Evolutionary conservation across 352 stramenopile genomes (phyloP).

Genomic region (Globisporangium lucens): DNA sequence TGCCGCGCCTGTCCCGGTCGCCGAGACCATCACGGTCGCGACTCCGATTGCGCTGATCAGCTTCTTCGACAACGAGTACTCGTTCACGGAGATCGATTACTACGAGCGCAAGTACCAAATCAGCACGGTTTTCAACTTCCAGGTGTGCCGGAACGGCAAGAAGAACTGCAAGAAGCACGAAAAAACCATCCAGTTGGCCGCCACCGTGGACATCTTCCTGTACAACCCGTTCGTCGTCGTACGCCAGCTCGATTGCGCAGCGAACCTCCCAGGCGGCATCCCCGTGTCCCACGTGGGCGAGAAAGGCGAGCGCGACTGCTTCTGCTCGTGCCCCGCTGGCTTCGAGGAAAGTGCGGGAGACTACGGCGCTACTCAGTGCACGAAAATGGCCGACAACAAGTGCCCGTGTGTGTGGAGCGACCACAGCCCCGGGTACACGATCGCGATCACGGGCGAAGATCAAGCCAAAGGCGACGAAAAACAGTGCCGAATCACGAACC

Average conservation of each 20-base stretch:
- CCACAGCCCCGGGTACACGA: slow-evolving; percentile 18
- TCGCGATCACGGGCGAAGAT: not conserved
- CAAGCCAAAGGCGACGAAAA: slow-evolving; percentile 19
- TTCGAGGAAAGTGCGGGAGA: slow-evolving; percentile 21
- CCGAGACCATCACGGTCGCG: not conserved
- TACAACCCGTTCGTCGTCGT: slow-evolving; percentile 59
- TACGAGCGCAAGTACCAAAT: slow-evolving; percentile 11
- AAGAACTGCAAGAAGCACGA: slow-evolving; percentile 24
- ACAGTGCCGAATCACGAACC: slow-evolving; percentile 27
- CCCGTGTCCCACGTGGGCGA: slow-evolving; percentile 45
- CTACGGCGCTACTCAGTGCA: slow-evolving; percentile 24
- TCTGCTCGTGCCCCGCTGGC: slow-evolving; percentile 48
- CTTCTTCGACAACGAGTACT: slow-evolving; percentile 15
- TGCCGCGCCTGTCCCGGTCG: too few relatives aligned
- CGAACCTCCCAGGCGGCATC: slow-evolving; percentile 31
- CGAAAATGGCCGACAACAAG: slow-evolving; percentile 22
- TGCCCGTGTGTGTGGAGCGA: slow-evolving; percentile 52
- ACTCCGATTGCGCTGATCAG: slow-evolving; percentile 12
- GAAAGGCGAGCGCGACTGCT: slow-evolving; percentile 41
- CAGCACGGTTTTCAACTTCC: slow-evolving; percentile 11
- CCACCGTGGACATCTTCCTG: slow-evolving; percentile 49
- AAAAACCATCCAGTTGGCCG: slow-evolving; percentile 32
- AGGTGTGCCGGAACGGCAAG: slow-evolving; percentile 20
- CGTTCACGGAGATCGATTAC: slow-evolving; percentile 2
- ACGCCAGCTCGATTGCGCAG: slow-evolving; percentile 32